Conservation (phyloP, 2,329 filamentous ascomycete genomes). For the Mollisia scopiformis region DNA sequence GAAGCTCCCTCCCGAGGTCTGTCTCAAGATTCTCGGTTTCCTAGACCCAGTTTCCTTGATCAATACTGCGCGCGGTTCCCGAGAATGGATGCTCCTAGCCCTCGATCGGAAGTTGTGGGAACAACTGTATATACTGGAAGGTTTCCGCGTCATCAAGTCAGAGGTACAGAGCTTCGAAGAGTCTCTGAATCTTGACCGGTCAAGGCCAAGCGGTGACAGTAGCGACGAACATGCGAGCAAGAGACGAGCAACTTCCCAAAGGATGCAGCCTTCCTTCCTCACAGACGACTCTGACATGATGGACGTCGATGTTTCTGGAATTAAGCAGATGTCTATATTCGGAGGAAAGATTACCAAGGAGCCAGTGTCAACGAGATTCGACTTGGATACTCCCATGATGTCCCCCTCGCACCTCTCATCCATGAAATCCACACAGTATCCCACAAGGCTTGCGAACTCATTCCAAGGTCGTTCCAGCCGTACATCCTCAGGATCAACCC, state of each 20-base stretch:
- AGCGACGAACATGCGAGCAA: constrained; percentile 57
- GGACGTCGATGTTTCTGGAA: constrained; percentile 36
- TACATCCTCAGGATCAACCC: constrained; percentile 20
- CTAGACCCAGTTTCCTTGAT: constrained; percentile 82
- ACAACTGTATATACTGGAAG: constrained; percentile 78
- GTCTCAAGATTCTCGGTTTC: constrained; percentile 84
- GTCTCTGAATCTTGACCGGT: constrained; percentile 40
- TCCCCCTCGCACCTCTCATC: constrained; percentile 10
- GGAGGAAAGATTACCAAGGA: constrained; percentile 25
- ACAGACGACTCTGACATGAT: constrained; percentile 54
- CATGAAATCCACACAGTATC: constrained; percentile 13
- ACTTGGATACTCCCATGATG: constrained; percentile 26
- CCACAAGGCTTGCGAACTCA: constrained; percentile 8
- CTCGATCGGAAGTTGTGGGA: constrained; percentile 88
- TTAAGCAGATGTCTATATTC: constrained; percentile 30
- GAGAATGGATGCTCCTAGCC: constrained; percentile 79
- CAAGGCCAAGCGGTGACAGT: constrained; percentile 16
- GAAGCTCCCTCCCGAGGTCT: constrained; percentile 87
- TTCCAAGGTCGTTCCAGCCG: constrained; percentile 7
- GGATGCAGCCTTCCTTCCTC: constrained; percentile 30
- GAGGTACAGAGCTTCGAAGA: constrained; percentile 72
- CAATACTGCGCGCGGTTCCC: constrained; percentile 76
- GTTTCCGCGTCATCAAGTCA: constrained; percentile 73
- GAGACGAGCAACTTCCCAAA: constrained; percentile 53
- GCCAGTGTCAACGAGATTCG: constrained; percentile 12